Percentiles rank a stretch among this genome's conserved stretches.
Conservation (phyloP, 2,329 filamentous ascomycete species). For the Claviceps pusilla region DNA sequence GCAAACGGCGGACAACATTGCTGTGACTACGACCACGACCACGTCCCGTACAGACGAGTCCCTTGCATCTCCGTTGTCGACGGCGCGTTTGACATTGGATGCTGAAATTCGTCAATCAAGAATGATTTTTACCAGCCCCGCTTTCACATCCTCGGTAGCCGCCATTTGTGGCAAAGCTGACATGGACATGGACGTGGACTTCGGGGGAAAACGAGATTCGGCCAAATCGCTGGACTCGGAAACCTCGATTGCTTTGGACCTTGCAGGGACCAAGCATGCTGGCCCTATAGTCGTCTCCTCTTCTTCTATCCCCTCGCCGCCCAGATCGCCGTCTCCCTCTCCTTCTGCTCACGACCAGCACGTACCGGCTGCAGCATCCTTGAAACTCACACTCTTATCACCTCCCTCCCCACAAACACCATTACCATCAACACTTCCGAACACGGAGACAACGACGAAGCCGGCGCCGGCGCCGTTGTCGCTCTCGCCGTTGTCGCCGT, state of each 20-base stretch:
- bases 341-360: not conserved
- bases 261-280: conserved; percentile 7
- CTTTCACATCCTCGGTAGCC: conserved; percentile 25
- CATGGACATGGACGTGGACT: conserved; percentile 4
- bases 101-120: conserved; percentile 25
- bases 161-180: conserved; percentile 20
- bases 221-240: conserved; percentile 31
- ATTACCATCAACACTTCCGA: conserved; percentile 4
- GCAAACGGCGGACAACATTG: conserved; percentile 2
- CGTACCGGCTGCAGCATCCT: not conserved
- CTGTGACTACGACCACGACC: not conserved
- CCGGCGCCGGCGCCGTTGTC: not conserved
- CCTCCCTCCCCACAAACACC: conserved; percentile 6
- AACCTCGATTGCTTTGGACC: conserved; percentile 13
- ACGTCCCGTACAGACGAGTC: conserved; percentile 8
- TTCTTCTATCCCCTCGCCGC: conserved; percentile 6
- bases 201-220: conserved; percentile 34
- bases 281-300: not conserved
- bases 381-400: conserved; percentile 1
- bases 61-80: conserved; percentile 8
- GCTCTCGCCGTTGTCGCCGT: too few relatives aligned
- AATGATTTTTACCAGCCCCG: conserved; percentile 24
- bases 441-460: not conserved
- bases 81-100: conserved; percentile 18
- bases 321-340: not conserved